Conservation (phyloP, 2,329 filamentous ascomycete genomes). For the Pyrenophora graminea region DNA sequence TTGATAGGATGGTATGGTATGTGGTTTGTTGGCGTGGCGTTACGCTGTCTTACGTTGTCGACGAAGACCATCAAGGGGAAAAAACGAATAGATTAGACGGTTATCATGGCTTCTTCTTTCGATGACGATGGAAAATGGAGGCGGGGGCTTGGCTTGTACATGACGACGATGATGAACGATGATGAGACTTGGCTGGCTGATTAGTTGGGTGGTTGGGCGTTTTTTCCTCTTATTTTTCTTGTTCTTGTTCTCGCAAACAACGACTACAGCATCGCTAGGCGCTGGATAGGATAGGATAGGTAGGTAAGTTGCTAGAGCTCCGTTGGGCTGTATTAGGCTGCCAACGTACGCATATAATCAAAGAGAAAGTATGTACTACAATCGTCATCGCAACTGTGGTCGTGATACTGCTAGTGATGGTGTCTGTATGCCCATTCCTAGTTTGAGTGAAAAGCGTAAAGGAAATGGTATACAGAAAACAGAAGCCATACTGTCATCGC, state of each 20-base stretch:
- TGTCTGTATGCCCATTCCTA: too few species aligned
- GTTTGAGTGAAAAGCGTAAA: too few species aligned
- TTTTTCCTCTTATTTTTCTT: not conserved
- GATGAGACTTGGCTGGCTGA: not conserved
- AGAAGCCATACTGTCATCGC: too few species aligned
- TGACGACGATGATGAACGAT: conserved; percentile 1
- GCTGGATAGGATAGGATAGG: not conserved
- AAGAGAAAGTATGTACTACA: too few species aligned
- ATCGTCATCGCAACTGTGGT: too few species aligned
- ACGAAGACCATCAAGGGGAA: not conserved
- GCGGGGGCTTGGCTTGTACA: not conserved
- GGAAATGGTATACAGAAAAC: too few species aligned
- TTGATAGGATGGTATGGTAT: conserved; percentile 2
- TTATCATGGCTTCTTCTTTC: too few species aligned
- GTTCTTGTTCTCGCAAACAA: not conserved
- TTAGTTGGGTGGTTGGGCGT: not conserved
- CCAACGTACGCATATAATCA: too few species aligned
- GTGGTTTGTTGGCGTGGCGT: not conserved
- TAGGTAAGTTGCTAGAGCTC: too few species aligned
- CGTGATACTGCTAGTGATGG: too few species aligned
- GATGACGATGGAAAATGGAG: not conserved
- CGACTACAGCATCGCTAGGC: conserved; percentile 3
- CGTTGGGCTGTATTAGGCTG: too few species aligned
- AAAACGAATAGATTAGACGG: not conserved
- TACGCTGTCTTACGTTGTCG: too few species aligned